phyloP scores from a whole-genome alignment of 2,329 filamentous ascomycete genomes.

The Penicillium sp. region DNA sequence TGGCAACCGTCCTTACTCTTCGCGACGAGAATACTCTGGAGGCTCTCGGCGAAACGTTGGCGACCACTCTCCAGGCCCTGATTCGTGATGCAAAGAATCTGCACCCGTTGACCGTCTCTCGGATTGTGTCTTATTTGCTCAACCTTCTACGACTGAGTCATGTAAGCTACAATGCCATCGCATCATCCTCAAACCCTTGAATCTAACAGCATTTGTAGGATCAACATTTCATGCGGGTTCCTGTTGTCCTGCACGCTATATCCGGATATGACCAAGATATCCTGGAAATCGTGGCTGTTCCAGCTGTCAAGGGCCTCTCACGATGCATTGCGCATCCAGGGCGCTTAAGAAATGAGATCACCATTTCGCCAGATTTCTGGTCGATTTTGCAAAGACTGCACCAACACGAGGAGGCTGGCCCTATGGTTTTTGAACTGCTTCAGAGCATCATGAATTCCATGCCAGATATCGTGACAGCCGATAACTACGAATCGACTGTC shows the following conservation, averaged over 20 bases:
- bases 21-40: conserved; percentile 74
- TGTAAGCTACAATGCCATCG: conserved; percentile 57
- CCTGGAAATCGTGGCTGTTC: conserved; percentile 73
- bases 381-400: conserved; percentile 79
- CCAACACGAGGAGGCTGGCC: conserved; percentile 69
- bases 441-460: conserved; percentile 73
- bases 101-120: conserved; percentile 81
- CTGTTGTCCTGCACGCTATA: conserved; percentile 87
- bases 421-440: conserved; percentile 83
- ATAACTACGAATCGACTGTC: conserved; percentile 92
- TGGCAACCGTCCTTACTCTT: conserved; percentile 80
- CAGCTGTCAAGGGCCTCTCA: conserved; percentile 77
- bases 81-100: conserved; percentile 78
- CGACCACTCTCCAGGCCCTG: conserved; percentile 78
- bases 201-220: conserved; percentile 58
- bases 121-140: conserved; percentile 85
- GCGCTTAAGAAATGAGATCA: conserved; percentile 85
- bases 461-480: conserved; percentile 84
- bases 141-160: conserved; percentile 82
- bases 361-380: conserved; percentile 98
- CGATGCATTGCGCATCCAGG: conserved; percentile 78
- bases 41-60: conserved; percentile 75
- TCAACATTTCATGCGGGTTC: conserved; percentile 87
- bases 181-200: neutral
- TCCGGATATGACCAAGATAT: conserved; percentile 81